Evolutionary conservation across 768 basidiomycete genomes (phyloP).

Genomic region (Amanita pseudoporphyria): DNA sequence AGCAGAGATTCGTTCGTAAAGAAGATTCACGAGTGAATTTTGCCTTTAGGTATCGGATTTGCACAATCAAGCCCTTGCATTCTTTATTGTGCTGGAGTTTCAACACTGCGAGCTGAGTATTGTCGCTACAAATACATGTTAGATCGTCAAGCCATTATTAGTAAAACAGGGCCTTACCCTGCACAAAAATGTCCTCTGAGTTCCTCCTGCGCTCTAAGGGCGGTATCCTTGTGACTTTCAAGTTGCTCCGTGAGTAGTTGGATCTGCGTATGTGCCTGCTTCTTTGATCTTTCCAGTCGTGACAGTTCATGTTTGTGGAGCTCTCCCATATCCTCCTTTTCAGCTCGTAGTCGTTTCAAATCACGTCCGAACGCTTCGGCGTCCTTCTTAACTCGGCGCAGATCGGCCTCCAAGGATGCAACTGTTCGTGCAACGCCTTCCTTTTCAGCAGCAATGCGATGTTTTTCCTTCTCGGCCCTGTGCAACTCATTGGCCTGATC

Average conservation of each 20-base stretch:
- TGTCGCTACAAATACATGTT: conserved; percentile 31
- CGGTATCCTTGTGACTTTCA: conserved; percentile 42
- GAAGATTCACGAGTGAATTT: conserved; percentile 81
- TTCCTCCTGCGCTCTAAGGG: conserved; percentile 34
- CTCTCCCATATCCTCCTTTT: conserved; percentile 55
- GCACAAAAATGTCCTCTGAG: conserved; percentile 49
- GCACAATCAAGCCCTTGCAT: conserved; percentile 83
- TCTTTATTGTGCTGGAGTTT: conserved; percentile 72
- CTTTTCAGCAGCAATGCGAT: conserved; percentile 52
- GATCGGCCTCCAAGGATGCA: conserved; percentile 60
- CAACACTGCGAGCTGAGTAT: conserved; percentile 40
- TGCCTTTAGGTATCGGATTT: conserved; percentile 87
- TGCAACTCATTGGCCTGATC: conserved; percentile 55
- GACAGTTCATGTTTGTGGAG: conserved; percentile 45
- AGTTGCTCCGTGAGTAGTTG: conserved; percentile 59
- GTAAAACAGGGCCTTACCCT: conserved; percentile 32
- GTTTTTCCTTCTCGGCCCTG: conserved; percentile 52
- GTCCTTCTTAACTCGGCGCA: conserved; percentile 64
- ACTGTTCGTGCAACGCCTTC: conserved; percentile 58
- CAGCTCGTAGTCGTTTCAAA: conserved; percentile 51
- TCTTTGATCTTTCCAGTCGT: conserved; percentile 53
- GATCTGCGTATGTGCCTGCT: conserved; percentile 59
- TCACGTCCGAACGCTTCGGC: conserved; percentile 75
- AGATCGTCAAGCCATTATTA: background rate
- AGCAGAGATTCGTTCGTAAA: conserved; percentile 64